phyloP scores from a whole-genome alignment of 805 yeast genomes.

The Candida rishiriensis region DNA sequence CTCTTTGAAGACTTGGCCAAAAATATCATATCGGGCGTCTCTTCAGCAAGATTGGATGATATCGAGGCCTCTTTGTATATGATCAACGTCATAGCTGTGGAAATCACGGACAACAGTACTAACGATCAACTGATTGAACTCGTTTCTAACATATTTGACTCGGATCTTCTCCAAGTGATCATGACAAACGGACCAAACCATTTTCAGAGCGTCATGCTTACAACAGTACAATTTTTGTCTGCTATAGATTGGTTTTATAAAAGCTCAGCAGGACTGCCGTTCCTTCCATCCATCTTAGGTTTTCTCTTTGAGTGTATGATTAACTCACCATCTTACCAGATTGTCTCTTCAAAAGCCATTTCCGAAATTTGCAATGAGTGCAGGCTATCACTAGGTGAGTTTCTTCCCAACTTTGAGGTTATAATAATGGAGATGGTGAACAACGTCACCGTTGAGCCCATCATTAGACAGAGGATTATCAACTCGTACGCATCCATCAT shows the following conservation, averaged over 20 bases:
- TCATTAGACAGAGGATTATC: slow-evolving; percentile 55
- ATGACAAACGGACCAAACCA: slow-evolving; percentile 4
- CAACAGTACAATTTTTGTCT: slow-evolving; percentile 55
- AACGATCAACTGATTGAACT: slow-evolving; percentile 16
- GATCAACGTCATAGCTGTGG: slow-evolving; percentile 51
- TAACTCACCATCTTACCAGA: slow-evolving; percentile 23
- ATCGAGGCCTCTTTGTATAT: slow-evolving; percentile 63
- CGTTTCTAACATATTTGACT: slow-evolving; percentile 26
- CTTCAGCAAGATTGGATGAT: slow-evolving; percentile 30
- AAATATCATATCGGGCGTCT: slow-evolving; percentile 28
- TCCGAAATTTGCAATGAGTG: slow-evolving; percentile 54
- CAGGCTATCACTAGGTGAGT: slow-evolving; percentile 35
- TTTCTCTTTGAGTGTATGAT: slow-evolving; percentile 37
- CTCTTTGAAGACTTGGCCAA: slow-evolving; percentile 42
- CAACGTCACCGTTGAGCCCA: slow-evolving; percentile 34
- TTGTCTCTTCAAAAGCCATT: slow-evolving; percentile 51
- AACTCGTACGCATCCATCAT: slow-evolving; percentile 61
- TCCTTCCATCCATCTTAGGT: slow-evolving; percentile 48
- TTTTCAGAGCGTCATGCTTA: slow-evolving; percentile 34
- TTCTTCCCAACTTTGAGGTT: slow-evolving; percentile 45
- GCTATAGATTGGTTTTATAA: slow-evolving; percentile 58
- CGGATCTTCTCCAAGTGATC: slow-evolving; percentile 25
- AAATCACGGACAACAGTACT: slow-evolving; percentile 36
- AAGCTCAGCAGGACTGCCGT: slow-evolving; percentile 37
- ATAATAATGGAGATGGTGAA: slow-evolving; percentile 45